Evolutionary conservation across 2,329 filamentous ascomycete genomes (phyloP), one percentile per base, ranked within the genome.

Genomic region (Exserohilum turcica): DNA sequence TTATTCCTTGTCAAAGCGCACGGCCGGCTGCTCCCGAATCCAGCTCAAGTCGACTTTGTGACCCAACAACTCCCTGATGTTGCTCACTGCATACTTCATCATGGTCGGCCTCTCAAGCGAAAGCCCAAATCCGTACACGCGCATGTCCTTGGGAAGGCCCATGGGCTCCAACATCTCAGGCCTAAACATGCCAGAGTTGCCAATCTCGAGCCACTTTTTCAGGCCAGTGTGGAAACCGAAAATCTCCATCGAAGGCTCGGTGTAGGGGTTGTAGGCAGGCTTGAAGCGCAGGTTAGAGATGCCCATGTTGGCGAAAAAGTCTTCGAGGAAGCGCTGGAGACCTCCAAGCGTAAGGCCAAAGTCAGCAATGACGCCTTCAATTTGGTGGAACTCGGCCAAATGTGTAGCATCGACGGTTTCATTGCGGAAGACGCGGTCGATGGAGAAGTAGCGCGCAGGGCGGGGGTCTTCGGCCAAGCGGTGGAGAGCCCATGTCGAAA

Each of bases 171-270:
- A 77, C 93, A 97, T 97, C 78, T 99, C 94, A 1, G 94, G 92
- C 63, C 94, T 84, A 86, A 99, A 99, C 92, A 99, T 97, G 60
- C 94, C 94, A 66, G 89, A 93, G 80, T 99, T 97, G 55, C 94
- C 94, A 72, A 97, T 97, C 79, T 97, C 94, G 21, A 97, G 91
- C 79, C 95, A 88, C 45, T 61, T 57, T 54, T 64, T 61, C 33
- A 71, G 63, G 7, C 67, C 93, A 68, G 88, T 85, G 81, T 97
- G 94, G 80, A 88, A 97, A 62, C 90, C 91, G 79, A 97, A 99
- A 63, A 99, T 96, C 78, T 99, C 94, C 92, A 99, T 95, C 13
- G 57, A 88, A 89, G 27, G 94, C 56, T 99, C 94, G 35, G 70
- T 73, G 62, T 74, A 74, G 0, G 90, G 91, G 78, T 96, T 96